Percentiles rank a stretch among this genome's conserved stretches.
Conservation (phyloP, 139 green algal species). For the Volvox africanus region DNA sequence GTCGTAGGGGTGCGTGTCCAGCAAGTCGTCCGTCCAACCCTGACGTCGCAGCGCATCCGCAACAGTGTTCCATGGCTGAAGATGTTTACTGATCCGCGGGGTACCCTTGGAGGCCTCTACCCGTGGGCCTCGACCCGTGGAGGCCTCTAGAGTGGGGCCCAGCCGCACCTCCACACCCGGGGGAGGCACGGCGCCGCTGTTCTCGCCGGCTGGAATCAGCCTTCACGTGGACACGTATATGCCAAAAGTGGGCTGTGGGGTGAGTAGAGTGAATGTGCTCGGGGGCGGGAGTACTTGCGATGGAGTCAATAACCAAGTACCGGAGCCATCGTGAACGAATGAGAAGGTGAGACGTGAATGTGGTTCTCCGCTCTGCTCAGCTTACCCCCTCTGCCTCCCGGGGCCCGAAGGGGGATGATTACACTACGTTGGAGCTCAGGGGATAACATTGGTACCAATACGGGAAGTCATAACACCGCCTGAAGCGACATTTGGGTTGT, state of each 20-base stretch:
- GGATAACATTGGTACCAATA: too few relatives aligned
- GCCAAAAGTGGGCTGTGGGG: not conserved
- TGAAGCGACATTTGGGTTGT: too few relatives aligned
- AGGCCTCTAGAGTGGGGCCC: not conserved
- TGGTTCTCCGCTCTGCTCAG: too few relatives aligned
- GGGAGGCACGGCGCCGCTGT: not conserved
- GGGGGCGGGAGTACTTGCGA: too few relatives aligned
- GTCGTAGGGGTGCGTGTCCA: conserved; percentile 26
- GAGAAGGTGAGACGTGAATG: not conserved
- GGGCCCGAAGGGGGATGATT: too few relatives aligned
- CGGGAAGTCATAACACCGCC: too few relatives aligned
- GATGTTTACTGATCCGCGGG: not conserved
- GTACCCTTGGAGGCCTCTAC: too few relatives aligned
- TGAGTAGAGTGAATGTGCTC: not conserved
- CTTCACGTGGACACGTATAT: not conserved
- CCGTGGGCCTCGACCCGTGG: too few relatives aligned
- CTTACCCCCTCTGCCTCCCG: not conserved
- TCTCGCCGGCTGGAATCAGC: not conserved
- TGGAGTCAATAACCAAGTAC: too few relatives aligned
- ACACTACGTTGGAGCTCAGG: too few relatives aligned
- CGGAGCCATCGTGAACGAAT: not conserved
- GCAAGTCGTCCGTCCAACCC: conserved; percentile 12
- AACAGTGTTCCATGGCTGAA: not conserved
- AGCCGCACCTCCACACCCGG: conserved; percentile 8
- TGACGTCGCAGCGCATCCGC: not conserved